phyloP scores from a whole-genome alignment of 108 stramenopile genomes.

The Nitzschia putrida region DNA sequence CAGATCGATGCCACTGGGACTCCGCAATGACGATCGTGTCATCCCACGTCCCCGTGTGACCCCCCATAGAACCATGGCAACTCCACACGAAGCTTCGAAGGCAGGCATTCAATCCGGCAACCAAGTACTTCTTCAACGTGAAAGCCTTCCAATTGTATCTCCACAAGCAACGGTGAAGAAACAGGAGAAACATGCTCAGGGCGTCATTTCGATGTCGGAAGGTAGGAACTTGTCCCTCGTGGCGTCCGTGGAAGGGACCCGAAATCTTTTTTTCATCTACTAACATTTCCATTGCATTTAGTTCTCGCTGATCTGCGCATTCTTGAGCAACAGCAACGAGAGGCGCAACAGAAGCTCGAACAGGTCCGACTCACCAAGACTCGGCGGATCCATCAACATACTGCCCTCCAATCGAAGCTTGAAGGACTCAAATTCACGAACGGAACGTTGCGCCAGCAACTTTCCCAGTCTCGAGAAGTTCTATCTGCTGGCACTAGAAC shows the following conservation, averaged over 20 bases:
- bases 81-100: not conserved
- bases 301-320: conserved; percentile 78
- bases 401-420: conserved; percentile 56
- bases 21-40: not conserved
- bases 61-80: no score
- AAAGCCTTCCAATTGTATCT: not conserved
- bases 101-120: conserved; percentile 16
- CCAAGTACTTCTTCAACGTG: conserved; percentile 30
- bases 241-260: not conserved
- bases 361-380: conserved; percentile 54
- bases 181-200: conserved; percentile 18
- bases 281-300: conserved; percentile 10
- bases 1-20: not conserved
- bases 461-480: conserved; percentile 50
- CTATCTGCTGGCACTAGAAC: conserved; percentile 53
- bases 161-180: conserved; percentile 10
- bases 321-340: conserved; percentile 82
- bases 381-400: conserved; percentile 56
- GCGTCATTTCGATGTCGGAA: conserved; percentile 33
- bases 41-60: not conserved
- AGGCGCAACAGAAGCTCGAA: conserved; percentile 68
- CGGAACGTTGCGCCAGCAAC: conserved; percentile 65
- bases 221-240: conserved; percentile 17
- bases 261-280: not conserved
- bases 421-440: conserved; percentile 70